Percentiles rank a stretch among this genome's conserved stretches.
Conservation (phyloP, 1,284 basidiomycete genomes). For the Xerocomus amazonicus region DNA sequence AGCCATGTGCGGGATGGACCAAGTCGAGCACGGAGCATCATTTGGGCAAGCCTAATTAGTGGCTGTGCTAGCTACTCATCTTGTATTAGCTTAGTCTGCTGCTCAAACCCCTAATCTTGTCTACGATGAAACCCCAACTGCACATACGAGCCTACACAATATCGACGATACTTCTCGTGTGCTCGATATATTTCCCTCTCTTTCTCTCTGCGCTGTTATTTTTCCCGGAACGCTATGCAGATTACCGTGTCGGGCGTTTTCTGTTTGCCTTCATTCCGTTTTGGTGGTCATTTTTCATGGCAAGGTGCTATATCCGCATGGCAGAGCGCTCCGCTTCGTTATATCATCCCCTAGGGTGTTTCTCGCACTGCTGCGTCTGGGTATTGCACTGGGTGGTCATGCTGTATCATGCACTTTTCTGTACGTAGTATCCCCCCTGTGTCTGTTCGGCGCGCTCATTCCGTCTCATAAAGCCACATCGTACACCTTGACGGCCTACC, state of each 20-base stretch:
- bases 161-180: slow-evolving; percentile 8
- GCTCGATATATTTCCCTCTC: slow-evolving; percentile 16
- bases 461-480: slow-evolving; percentile 6
- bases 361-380: slow-evolving; percentile 26
- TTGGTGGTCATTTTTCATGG: slow-evolving; percentile 23
- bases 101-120: not conserved
- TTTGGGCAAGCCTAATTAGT: not conserved
- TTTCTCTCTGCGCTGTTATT: slow-evolving; percentile 19
- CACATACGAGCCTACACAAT: not conserved
- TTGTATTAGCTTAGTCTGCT: no score
- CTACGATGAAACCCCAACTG: not conserved
- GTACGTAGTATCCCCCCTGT: slow-evolving; percentile 2
- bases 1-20: slow-evolving; percentile 13
- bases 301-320: slow-evolving; percentile 23
- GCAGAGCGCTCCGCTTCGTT: slow-evolving; percentile 22
- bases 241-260: slow-evolving; percentile 16
- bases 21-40: slow-evolving; percentile 8
- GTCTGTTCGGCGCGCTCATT: no score
- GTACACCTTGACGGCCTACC: slow-evolving; percentile 18
- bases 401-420: slow-evolving; percentile 21
- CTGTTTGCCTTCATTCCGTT: slow-evolving; percentile 21
- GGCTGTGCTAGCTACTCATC: slow-evolving; percentile 7
- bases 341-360: slow-evolving; percentile 27
- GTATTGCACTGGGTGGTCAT: slow-evolving; percentile 25
- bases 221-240: slow-evolving; percentile 6